These are phyloP conservation scores for Carex pumila DNA, from an alignment of 176 grass and related monocot genomes.

Conservation along the genomic window DNA sequence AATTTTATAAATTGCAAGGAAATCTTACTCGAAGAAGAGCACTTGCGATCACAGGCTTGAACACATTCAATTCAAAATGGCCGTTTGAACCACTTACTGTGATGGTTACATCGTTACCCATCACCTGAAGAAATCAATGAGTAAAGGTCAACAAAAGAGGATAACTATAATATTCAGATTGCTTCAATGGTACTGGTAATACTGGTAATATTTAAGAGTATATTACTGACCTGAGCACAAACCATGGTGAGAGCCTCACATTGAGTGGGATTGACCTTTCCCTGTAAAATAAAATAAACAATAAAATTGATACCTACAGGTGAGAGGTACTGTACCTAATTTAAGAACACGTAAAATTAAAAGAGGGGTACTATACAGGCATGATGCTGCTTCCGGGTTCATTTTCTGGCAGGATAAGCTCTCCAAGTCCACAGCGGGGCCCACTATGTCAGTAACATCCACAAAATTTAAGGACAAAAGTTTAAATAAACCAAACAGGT, in stretches of 20 bases:
- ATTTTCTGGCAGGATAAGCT: constrained; percentile 97
- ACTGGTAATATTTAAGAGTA: background rate
- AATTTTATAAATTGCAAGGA: background rate
- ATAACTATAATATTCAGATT: background rate
- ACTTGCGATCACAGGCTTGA: constrained; percentile 81
- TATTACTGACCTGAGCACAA: constrained; percentile 69
- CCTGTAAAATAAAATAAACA: constrained; percentile 36
- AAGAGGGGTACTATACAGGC: constrained; percentile 48
- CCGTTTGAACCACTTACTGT: constrained; percentile 84
- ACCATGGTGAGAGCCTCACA: constrained; percentile 99
- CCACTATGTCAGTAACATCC: constrained; percentile 37
- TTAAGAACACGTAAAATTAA: constrained; percentile 18
- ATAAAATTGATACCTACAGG: background rate
- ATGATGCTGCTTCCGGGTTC: constrained; percentile 99
- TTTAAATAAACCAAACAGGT: background rate
- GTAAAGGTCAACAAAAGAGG: background rate
- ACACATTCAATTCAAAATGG: constrained; percentile 98
- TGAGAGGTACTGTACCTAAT: background rate
- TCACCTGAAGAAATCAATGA: constrained; percentile 53
- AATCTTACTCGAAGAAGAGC: constrained; percentile 79
- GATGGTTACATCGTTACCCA: constrained; percentile 87
- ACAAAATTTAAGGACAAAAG: background rate
- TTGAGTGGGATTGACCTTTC: constrained; percentile 97
- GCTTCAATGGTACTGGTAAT: background rate
- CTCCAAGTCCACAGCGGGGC: constrained; percentile 92